Base-by-base conservation (phyloP, 345 rosid genomes). In the Microcos paniculata region DNA sequence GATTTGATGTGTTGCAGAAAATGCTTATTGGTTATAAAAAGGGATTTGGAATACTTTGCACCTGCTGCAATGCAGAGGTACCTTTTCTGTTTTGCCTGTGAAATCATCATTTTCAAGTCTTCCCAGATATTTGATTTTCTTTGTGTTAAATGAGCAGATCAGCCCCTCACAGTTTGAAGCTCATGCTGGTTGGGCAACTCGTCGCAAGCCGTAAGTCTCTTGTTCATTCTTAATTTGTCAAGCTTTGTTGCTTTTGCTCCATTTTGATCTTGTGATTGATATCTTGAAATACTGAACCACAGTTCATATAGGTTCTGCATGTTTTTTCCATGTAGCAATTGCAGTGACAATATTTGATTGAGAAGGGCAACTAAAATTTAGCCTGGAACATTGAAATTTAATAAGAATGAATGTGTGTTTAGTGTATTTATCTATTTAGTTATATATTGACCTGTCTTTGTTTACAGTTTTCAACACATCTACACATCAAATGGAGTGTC, bases 401-500 rank as follows among this genome's bases (percentile, higher is more conserved):
- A 49, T 49, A 18, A 11, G 1, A 24, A 19, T 26, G 15, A 48
- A 15, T 48, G 16, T 48, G 57, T 28, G 38, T 69, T 69, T 69
- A 69, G 6, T 30, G 9, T 49, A 30, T 48, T 10, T 69, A 30
- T 11, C 38, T 69, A 26, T 49, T 19, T 48, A 70, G 3, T 7
- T 69, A 13, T 30, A 12, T 31, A 52, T 62, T 78, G 30, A 53
- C 48, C 10, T 63, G 62, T 45, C 31, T 21, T 66, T 57, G 19
- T 52, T 78, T 71, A 78, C 91, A 96, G 99, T 64, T 96, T 93
- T 77, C 84, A 91, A 18, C 88, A 96, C 81, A 96, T 96, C 72
- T 96, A 90, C 83, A 96, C 97, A 68, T 93, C 99, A 61, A 96
- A 96, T 83, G 99, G 99, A 8, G 99, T 96, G 23, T 93, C 99